Evolutionary conservation across 2,329 filamentous ascomycete genomes (phyloP), one percentile per base, ranked within the genome.

Genomic region (Amesomyces nigricolor): DNA sequence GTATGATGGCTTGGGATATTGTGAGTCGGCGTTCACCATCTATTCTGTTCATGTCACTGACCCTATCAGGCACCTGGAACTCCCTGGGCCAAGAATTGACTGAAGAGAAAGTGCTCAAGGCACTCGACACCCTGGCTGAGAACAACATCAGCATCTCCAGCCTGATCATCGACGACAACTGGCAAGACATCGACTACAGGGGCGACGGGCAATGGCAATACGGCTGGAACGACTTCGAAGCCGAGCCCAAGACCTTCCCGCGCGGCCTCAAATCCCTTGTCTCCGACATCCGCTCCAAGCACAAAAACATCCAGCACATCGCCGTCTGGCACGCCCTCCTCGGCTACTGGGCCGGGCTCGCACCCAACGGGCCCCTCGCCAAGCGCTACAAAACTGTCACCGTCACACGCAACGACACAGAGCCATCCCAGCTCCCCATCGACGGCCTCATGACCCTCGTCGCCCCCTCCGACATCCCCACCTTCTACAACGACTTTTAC

Each of bases 81-180:
- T 88, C 85, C 0, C 76, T 99, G 0, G 94, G 94, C 0, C 89
- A 95, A 64, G 75, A 85, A 44, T 76, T 99, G 35, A 94, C 86
- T 0, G 88, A 92, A 58, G 77, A 89, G 17, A 95, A 90, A 64
- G 81, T 99, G 13, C 75, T 91, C 11, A 71, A 83, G 40, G 90
- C 91, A 1, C 75, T 97, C 1, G 82, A 90, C 56, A 78, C 80
- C 1, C 74, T 99, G 10, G 79, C 85, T 4, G 75, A 83, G 30
- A 79, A 88, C 54, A 80, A 85, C 0, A 89, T 99, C 65, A 84
- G 87, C 42, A 79, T 97, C 45, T 86, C 84, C 0, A 95, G 85
- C 65, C 77, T 99, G 2, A 96, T 97, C 58, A 95, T 99, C 59
- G 94, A 99, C 64, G 94, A 99, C 67, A 95, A 95, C 64, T 99